These are phyloP conservation scores for Ophiobolus disseminans DNA, from an alignment of 2,329 filamentous ascomycete genomes.

Conservation along the genomic window DNA sequence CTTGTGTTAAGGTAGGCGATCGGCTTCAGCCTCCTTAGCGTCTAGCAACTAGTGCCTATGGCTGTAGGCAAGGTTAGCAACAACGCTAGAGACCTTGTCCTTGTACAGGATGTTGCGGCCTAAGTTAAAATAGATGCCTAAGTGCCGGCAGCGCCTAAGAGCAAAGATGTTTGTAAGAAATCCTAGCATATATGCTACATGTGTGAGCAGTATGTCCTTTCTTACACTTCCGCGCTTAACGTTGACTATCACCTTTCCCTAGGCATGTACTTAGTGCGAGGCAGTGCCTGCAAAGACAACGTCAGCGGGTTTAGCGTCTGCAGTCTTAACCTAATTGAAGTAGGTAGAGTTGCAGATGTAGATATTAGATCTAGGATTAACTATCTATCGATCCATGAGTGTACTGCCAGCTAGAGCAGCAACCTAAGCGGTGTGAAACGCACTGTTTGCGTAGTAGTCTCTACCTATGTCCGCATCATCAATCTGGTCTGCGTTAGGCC, in stretches of 20 bases:
- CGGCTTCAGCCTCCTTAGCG: neutral
- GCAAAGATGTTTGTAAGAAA: slow-evolving; percentile 8
- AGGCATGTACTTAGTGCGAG: neutral
- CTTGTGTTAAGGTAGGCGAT: neutral
- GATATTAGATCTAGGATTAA: slow-evolving; percentile 7
- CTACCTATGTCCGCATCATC: neutral
- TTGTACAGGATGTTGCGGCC: slow-evolving; percentile 5
- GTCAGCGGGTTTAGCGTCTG: neutral
- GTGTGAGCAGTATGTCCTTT: neutral
- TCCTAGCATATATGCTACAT: slow-evolving; percentile 5
- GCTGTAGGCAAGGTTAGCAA: neutral
- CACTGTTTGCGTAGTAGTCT: slow-evolving; percentile 3
- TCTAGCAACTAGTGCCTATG: slow-evolving; percentile 6
- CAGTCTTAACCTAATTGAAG: neutral
- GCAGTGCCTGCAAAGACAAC: neutral
- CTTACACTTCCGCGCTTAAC: neutral
- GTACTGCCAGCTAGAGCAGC: neutral
- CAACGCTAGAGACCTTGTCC: neutral
- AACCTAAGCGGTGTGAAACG: neutral
- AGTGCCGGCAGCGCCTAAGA: neutral
- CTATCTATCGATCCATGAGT: slow-evolving; percentile 3
- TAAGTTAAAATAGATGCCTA: slow-evolving; percentile 10
- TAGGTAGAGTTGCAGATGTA: neutral
- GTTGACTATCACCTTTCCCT: slow-evolving; percentile 2
- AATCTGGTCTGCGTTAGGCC: neutral